phyloP scores from a whole-genome alignment of 768 basidiomycete species.

The Russula earlei region DNA sequence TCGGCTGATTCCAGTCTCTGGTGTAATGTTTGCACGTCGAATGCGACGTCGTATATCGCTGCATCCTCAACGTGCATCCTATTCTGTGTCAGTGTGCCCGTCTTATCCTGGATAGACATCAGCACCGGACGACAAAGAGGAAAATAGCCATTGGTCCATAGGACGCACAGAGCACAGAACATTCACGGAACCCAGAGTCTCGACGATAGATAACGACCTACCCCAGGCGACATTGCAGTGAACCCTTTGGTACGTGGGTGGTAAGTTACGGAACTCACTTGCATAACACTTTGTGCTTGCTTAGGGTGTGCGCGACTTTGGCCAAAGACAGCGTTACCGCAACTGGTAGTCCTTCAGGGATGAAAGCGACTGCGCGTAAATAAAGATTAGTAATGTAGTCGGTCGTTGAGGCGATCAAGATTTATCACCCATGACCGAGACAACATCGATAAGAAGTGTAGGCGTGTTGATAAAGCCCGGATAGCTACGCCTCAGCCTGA shows the following conservation, averaged over 20 bases:
- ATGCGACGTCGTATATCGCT: conserved; percentile 30
- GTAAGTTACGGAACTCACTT: conserved; percentile 22
- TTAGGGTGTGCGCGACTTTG: conserved; percentile 36
- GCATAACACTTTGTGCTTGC: conserved; percentile 43
- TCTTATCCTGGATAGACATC: conserved; percentile 36
- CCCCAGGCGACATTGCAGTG: not conserved
- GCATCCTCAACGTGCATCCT: conserved; percentile 47
- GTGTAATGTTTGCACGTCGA: conserved; percentile 12
- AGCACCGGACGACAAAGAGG: too few species aligned
- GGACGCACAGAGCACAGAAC: conserved; percentile 31
- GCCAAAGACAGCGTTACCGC: conserved; percentile 47
- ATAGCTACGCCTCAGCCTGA: conserved; percentile 34
- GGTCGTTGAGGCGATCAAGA: not conserved
- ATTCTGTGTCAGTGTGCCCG: conserved; percentile 53
- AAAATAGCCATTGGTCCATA: not conserved
- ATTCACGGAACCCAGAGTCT: conserved; percentile 55
- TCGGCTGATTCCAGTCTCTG: not conserved
- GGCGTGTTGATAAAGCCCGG: conserved; percentile 41
- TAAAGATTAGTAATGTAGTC: not conserved
- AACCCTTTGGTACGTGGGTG: not conserved
- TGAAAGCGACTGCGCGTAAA: conserved; percentile 31
- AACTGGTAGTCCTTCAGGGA: conserved; percentile 46
- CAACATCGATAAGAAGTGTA: conserved; percentile 44
- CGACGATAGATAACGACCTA: conserved; percentile 49
- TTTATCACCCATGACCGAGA: conserved; percentile 38